Percentiles rank a stretch among this genome's conserved stretches.
Conservation (phyloP, 768 basidiomycete species). For the Xerocomellus chrysenteron region DNA sequence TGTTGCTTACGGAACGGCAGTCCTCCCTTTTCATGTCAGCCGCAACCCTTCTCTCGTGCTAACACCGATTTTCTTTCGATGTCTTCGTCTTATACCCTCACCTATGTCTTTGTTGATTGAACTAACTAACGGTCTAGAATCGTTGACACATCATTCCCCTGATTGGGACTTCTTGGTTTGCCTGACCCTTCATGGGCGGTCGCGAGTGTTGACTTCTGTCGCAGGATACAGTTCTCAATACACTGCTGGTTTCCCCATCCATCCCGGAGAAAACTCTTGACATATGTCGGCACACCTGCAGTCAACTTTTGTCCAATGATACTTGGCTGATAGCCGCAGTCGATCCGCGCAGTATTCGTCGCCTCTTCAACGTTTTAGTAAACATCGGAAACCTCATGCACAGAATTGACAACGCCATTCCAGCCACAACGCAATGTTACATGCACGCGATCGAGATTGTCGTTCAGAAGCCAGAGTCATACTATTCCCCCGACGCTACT, state of each 20-base stretch:
- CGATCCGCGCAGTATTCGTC: conserved; percentile 36
- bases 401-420: conserved; percentile 26
- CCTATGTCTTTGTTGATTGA: conserved; percentile 28
- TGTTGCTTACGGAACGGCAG: conserved; percentile 31
- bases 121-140: conserved; percentile 25
- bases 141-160: conserved; percentile 23
- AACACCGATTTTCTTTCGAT: conserved; percentile 14
- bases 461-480: conserved; percentile 31
- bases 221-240: conserved; percentile 27
- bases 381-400: conserved; percentile 40
- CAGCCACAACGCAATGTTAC: conserved; percentile 37
- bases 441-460: conserved; percentile 43
- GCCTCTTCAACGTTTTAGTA: conserved; percentile 46
- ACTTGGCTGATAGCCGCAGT: conserved; percentile 21
- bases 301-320: conserved; percentile 30
- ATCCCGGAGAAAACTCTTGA: conserved; percentile 33
- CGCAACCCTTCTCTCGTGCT: conserved; percentile 18
- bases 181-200: conserved; percentile 4
- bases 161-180: conserved; percentile 34
- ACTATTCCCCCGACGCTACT: conserved; percentile 10
- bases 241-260: conserved; percentile 26
- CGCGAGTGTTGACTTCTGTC: conserved; percentile 11
- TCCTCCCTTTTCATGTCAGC: conserved; percentile 19
- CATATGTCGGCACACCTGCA: conserved; percentile 32
- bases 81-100: conserved; percentile 8